Percentiles rank a stretch among this genome's conserved stretches.
These are phyloP conservation scores for Thraustotheca clavata DNA, from an alignment of 352 stramenopile species.

Conservation along the genomic window DNA sequence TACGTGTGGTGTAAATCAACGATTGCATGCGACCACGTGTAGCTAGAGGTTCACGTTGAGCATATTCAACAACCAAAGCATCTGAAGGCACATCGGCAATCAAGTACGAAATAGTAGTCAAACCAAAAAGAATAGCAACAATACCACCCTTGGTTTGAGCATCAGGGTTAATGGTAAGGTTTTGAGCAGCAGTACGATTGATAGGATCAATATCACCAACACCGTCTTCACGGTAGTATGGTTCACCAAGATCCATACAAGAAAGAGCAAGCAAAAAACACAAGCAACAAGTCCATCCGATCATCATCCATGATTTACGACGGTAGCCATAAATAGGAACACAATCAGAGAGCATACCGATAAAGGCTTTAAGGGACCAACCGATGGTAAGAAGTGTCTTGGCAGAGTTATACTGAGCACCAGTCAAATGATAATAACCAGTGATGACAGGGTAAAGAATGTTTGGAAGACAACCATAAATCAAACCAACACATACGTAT, in stretches of 20 bases:
- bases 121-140: slow-evolving; percentile 7
- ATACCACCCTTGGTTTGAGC: background rate
- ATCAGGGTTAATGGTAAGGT: background rate
- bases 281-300: slow-evolving; percentile 41
- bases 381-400: slow-evolving; percentile 33
- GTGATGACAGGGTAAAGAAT: slow-evolving; percentile 40
- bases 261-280: slow-evolving; percentile 39
- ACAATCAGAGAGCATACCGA: slow-evolving; percentile 45
- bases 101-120: slow-evolving; percentile 31
- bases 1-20: slow-evolving; percentile 55
- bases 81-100: slow-evolving; percentile 61
- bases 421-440: slow-evolving; percentile 44
- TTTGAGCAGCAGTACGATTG: background rate
- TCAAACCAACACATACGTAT: slow-evolving; percentile 39
- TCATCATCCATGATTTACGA: slow-evolving; percentile 43
- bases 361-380: slow-evolving; percentile 50
- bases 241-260: slow-evolving; percentile 37
- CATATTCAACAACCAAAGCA: slow-evolving; percentile 59
- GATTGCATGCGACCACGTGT: slow-evolving; percentile 47
- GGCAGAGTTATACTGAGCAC: slow-evolving; percentile 31
- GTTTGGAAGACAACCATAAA: slow-evolving; percentile 35
- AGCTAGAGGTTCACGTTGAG: slow-evolving; percentile 57
- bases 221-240: slow-evolving; percentile 29
- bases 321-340: slow-evolving; percentile 41
- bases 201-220: background rate